phyloP scores from a whole-genome alignment of 176 grass and related monocot genomes.

The Otatea glauca region DNA sequence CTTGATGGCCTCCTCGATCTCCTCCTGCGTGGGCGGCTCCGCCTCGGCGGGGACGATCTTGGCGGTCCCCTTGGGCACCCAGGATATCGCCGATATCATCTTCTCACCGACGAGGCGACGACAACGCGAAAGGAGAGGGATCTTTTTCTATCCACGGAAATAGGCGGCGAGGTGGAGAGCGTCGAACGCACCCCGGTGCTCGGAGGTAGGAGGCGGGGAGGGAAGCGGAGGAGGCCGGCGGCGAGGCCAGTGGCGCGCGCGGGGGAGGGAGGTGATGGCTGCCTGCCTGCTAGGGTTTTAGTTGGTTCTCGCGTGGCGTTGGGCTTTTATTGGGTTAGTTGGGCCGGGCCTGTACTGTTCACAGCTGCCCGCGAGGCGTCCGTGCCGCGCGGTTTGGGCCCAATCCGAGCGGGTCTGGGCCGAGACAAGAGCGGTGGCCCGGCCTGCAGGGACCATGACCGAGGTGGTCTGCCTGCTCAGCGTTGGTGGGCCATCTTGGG shows the following conservation, averaged over 20 bases:
- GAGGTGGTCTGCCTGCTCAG: no score
- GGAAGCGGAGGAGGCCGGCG: constrained; percentile 8
- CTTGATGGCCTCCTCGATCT: constrained; percentile 67
- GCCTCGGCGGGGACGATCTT: constrained; percentile 68
- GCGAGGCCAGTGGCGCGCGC: constrained; percentile 30
- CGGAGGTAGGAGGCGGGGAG: not conserved
- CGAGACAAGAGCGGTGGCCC: no score
- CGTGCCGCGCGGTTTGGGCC: no score
- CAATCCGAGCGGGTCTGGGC: no score
- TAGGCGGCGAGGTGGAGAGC: not conserved
- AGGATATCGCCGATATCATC: constrained; percentile 86
- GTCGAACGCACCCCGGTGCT: not conserved
- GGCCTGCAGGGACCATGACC: no score
- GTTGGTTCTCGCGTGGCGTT: not conserved
- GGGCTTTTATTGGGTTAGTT: constrained; percentile 4
- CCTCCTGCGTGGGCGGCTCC: constrained; percentile 81
- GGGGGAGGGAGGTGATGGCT: not conserved
- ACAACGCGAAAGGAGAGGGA: not conserved
- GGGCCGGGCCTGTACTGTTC: not conserved
- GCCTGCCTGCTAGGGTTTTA: constrained; percentile 33
- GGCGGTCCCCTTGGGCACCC: constrained; percentile 84
- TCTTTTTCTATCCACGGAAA: not conserved
- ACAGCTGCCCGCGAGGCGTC: no score
- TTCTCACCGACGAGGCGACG: not conserved
- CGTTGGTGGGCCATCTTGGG: no score